Evolutionary conservation across 2,329 filamentous ascomycete genomes (phyloP), one percentile per base, ranked within the genome.

Genomic region (Neospermospora avenae): DNA sequence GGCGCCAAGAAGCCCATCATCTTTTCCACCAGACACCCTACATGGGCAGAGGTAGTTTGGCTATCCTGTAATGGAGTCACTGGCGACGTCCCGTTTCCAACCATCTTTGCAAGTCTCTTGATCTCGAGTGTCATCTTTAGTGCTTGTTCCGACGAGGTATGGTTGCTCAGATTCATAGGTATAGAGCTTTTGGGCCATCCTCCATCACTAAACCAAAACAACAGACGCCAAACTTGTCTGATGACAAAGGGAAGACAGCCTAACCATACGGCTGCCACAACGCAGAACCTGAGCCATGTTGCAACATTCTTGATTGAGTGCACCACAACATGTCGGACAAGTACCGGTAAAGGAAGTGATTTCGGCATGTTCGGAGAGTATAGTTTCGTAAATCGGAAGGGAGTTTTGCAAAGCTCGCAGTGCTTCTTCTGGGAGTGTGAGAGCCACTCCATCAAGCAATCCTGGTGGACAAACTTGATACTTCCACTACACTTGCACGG

Each of bases 391-490:
- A 99, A 99, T 62, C 92, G 90, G 73, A 98, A 99, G 0, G 93
- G 88, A 2, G 95, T 99, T 79, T 99, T 99, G 85, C 95, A 99
- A 37, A 99, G 86, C 78, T 99, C 95, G 81, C 96, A 99, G 79
- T 99, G 90, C 76, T 98, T 98, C 84, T 99, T 99, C 74, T 99
- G 93, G 1, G 95, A 98, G 75, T 99, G 96, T 53, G 92, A 93
- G 22, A 99, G 81, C 95, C 95, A 99, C 76, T 98, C 93, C 89
- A 99, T 96, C 76, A 99, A 78, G 74, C 95, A 99, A 74, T 96
- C 90, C 76, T 99, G 95, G 74, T 99, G 95, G 63, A 99, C 95
- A 71, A 89, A 96, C 78, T 96, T 97, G 78, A 99, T 99, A 77
- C 93, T 98, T 59, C 95, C 95, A 72, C 91, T 97, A 79, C 95